phyloP scores from a whole-genome alignment of 2,329 filamentous ascomycete species.

The Exophiala lecanii-corni region DNA sequence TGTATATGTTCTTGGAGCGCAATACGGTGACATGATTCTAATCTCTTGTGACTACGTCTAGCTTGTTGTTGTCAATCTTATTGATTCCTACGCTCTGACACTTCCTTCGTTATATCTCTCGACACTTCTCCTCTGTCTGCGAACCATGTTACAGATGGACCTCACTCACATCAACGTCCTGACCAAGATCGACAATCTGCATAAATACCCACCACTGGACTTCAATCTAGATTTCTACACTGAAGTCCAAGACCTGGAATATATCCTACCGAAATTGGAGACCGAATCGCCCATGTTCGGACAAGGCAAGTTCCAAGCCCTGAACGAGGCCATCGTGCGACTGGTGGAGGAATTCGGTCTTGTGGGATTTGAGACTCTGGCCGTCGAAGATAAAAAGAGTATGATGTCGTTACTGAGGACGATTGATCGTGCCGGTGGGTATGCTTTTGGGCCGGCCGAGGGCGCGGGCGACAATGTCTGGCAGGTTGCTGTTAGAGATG shows the following conservation, averaged over 20 bases:
- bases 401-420: slow-evolving; percentile 89
- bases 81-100: slow-evolving; percentile 89
- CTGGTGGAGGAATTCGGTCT: slow-evolving; percentile 86
- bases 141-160: slow-evolving; percentile 97
- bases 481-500: slow-evolving; percentile 85
- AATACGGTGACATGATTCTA: no score
- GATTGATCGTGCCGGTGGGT: slow-evolving; percentile 87
- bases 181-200: slow-evolving; percentile 94
- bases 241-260: slow-evolving; percentile 86
- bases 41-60: no score
- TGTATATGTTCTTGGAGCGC: no score
- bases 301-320: slow-evolving; percentile 64
- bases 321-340: slow-evolving; percentile 82
- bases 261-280: slow-evolving; percentile 75
- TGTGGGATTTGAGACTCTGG: slow-evolving; percentile 86
- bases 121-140: slow-evolving; percentile 83
- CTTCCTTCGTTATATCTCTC: slow-evolving; percentile 93
- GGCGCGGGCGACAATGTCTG: slow-evolving; percentile 95
- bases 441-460: slow-evolving; percentile 85
- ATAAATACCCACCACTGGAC: slow-evolving; percentile 76
- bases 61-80: slow-evolving; percentile 89
- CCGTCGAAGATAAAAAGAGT: slow-evolving; percentile 92
- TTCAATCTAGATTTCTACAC: slow-evolving; percentile 98
- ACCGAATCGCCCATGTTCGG: slow-evolving; percentile 65
- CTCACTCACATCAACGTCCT: slow-evolving; percentile 93